Conservation (phyloP, 1,284 basidiomycete genomes). For the Fomitiporia mediterranea region DNA sequence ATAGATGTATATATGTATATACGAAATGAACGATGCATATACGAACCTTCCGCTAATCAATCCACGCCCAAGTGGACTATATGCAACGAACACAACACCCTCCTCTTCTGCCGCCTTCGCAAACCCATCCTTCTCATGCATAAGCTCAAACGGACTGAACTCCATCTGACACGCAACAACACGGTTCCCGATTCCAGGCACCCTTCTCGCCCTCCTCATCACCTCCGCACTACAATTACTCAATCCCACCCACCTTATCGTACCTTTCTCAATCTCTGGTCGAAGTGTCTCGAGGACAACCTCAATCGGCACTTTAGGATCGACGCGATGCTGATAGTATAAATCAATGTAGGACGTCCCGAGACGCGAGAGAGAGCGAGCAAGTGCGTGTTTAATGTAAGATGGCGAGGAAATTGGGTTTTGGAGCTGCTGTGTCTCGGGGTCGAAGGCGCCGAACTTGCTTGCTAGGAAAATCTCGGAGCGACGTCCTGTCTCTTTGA, state of each 20-base stretch:
- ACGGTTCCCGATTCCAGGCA: constrained; percentile 18
- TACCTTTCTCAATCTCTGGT: constrained; percentile 30
- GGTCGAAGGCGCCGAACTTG: constrained; percentile 24
- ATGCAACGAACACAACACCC: constrained; percentile 37
- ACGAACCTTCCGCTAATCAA: constrained; percentile 34
- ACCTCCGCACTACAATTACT: constrained; percentile 35
- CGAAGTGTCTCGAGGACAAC: constrained; percentile 31
- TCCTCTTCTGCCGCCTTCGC: constrained; percentile 30
- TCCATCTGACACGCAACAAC: constrained; percentile 3
- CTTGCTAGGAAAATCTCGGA: constrained; percentile 29
- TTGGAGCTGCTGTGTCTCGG: not conserved
- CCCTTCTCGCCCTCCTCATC: constrained; percentile 31
- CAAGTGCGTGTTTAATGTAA: constrained; percentile 23
- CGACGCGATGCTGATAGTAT: too few relatives aligned
- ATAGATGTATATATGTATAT: too few relatives aligned
- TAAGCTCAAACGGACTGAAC: not conserved
- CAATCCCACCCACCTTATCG: constrained; percentile 31
- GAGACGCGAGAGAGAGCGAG: constrained; percentile 25
- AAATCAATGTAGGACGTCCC: constrained; percentile 27
- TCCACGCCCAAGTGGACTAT: constrained; percentile 36
- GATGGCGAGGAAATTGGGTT: constrained; percentile 25
- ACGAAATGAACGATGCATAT: not conserved
- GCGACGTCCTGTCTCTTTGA: constrained; percentile 22
- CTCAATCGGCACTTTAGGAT: constrained; percentile 32
- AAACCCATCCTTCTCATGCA: constrained; percentile 27